Conservation (phyloP, 192 early-diverging fungal species). For the Coemansia sp. region DNA sequence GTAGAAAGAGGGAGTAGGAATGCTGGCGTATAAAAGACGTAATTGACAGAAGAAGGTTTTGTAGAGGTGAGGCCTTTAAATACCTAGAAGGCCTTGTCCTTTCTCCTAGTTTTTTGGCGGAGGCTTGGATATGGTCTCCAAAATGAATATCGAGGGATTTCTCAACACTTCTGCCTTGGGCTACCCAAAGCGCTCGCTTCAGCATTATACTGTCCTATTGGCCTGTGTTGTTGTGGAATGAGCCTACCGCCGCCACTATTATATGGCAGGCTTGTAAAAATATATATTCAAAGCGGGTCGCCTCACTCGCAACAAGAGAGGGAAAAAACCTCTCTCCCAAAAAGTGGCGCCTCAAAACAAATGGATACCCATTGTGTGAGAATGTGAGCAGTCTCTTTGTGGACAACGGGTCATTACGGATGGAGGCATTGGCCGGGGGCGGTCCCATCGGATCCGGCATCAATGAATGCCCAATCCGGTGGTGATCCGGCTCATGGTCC, state of each 20-base stretch:
- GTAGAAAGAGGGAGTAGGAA: neutral
- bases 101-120: neutral
- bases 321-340: neutral
- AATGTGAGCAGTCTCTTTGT: neutral
- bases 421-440: neutral
- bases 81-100: neutral
- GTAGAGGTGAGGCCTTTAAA: neutral
- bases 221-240: neutral
- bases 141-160: neutral
- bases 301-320: neutral
- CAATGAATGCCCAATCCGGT: neutral
- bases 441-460: neutral
- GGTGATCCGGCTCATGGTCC: neutral
- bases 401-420: neutral
- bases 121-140: neutral
- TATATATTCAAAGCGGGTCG: neutral
- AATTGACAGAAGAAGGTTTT: neutral
- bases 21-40: neutral
- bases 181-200: neutral
- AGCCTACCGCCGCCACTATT: neutral
- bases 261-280: neutral
- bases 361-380: neutral
- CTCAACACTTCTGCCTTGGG: neutral
- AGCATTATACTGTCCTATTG: neutral
- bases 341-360: neutral